Conservation (phyloP, 2,329 filamentous ascomycete species). For the Teratosphaeria pseudoeucalypti region DNA sequence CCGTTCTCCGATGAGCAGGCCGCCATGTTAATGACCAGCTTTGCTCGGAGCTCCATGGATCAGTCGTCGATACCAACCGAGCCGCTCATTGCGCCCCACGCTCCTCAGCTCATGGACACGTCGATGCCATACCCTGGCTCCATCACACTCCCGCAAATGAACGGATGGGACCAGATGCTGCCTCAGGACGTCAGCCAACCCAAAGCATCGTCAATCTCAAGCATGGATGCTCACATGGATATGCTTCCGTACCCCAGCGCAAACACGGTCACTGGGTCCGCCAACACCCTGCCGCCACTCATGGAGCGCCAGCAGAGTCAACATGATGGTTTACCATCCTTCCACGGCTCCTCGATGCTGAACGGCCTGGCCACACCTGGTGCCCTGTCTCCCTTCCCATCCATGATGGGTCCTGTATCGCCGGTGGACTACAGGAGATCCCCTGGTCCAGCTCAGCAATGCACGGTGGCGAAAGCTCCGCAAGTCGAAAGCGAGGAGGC, state of each 20-base stretch:
- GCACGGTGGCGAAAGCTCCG: conserved; percentile 60
- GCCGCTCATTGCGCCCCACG: conserved; percentile 63
- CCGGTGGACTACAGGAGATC: conserved; percentile 61
- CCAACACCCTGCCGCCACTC: conserved; percentile 52
- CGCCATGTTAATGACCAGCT: conserved; percentile 95
- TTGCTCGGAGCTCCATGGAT: conserved; percentile 68
- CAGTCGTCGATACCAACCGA: conserved; percentile 39
- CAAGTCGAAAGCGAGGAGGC: conserved; percentile 79
- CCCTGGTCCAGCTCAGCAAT: conserved; percentile 55
- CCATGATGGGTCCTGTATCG: conserved; percentile 57
- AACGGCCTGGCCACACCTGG: conserved; percentile 61
- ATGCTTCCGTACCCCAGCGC: conserved; percentile 43
- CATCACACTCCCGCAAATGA: conserved; percentile 73
- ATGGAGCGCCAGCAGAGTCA: conserved; percentile 44
- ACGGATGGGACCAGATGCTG: conserved; percentile 78
- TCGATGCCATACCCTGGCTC: conserved; percentile 63
- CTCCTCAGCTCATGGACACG: conserved; percentile 63
- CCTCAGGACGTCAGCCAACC: conserved; percentile 55
- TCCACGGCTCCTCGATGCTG: conserved; percentile 60
- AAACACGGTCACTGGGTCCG: conserved; percentile 11
- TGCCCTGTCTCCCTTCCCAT: conserved; percentile 61
- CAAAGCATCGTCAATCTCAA: conserved; percentile 64
- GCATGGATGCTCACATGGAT: conserved; percentile 21
- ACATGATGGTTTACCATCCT: conserved; percentile 29
- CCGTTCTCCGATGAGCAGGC: conserved; percentile 95